Percentiles rank a stretch among this genome's conserved stretches.
Evolutionary conservation across 208 protist genomes (phyloP).

Genomic region (Naegleria gruberi): DNA sequence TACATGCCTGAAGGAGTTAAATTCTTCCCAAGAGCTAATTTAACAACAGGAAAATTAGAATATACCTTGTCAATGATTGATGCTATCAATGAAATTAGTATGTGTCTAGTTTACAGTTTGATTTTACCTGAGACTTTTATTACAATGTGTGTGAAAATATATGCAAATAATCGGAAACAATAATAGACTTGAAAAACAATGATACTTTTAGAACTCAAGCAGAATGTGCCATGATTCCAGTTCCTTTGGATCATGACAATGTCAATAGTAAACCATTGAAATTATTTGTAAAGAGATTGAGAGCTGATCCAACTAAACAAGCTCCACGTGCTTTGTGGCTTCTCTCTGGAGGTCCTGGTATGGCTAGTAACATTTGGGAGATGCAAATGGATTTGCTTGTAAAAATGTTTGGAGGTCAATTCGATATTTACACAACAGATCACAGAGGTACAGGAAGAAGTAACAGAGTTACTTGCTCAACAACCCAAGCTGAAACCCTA

Average conservation of each 20-base stretch:
- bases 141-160: too few relatives aligned
- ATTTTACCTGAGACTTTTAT: too few relatives aligned
- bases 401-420: background rate
- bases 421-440: conserved; percentile 13
- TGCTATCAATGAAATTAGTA: background rate
- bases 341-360: background rate
- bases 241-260: background rate
- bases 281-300: conserved; percentile 2
- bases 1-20: background rate
- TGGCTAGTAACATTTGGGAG: background rate
- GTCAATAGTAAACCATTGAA: background rate
- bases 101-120: too few relatives aligned
- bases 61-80: background rate
- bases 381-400: background rate
- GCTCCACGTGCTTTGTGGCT: too few relatives aligned
- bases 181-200: background rate
- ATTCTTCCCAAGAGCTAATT: background rate
- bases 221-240: background rate
- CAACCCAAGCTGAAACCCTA: background rate
- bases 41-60: background rate
- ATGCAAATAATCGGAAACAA: too few relatives aligned
- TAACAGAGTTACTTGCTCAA: background rate
- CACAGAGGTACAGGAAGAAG: conserved; percentile 4
- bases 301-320: background rate
- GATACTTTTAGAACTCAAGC: background rate